Conservation (phyloP, 225 moss, liverwort and hornwort genomes). For the Takakia lepidozioides region DNA sequence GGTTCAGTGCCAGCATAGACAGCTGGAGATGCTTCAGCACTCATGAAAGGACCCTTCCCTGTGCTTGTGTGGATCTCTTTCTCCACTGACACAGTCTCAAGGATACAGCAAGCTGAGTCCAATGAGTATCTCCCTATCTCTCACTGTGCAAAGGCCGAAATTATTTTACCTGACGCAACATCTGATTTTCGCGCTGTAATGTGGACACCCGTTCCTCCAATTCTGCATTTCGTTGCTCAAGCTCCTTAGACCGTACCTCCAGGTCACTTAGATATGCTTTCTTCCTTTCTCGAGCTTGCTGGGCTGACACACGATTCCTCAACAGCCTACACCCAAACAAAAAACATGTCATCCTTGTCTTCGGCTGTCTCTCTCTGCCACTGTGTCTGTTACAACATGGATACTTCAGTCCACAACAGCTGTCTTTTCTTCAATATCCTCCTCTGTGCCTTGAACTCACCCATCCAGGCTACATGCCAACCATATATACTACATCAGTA, state of each 20-base stretch:
- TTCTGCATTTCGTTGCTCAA: conserved; percentile 80
- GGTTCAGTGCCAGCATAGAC: neutral
- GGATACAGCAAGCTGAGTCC: neutral
- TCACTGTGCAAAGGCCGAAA: neutral
- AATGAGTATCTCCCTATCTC: neutral
- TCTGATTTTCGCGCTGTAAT: conserved; percentile 73
- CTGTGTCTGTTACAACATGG: no score
- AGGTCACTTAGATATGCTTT: conserved; percentile 90
- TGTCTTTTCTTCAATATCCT: no score
- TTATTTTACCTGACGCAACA: conserved; percentile 75
- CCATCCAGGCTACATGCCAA: no score
- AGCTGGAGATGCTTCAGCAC: neutral
- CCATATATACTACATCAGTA: no score
- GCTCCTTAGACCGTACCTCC: conserved; percentile 79
- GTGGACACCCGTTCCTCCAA: conserved; percentile 87
- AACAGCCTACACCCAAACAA: conserved; percentile 46
- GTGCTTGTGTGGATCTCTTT: no score
- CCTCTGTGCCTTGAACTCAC: no score
- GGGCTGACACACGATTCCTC: conserved; percentile 94
- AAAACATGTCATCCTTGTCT: neutral
- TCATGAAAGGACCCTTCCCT: neutral
- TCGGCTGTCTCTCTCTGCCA: no score
- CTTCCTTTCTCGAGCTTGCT: conserved; percentile 97
- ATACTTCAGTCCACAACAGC: no score
- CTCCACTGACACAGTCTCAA: no score